These are phyloP conservation scores for Prototheca stagnorum DNA, from an alignment of 163 green algal genomes.

Conservation along the genomic window DNA sequence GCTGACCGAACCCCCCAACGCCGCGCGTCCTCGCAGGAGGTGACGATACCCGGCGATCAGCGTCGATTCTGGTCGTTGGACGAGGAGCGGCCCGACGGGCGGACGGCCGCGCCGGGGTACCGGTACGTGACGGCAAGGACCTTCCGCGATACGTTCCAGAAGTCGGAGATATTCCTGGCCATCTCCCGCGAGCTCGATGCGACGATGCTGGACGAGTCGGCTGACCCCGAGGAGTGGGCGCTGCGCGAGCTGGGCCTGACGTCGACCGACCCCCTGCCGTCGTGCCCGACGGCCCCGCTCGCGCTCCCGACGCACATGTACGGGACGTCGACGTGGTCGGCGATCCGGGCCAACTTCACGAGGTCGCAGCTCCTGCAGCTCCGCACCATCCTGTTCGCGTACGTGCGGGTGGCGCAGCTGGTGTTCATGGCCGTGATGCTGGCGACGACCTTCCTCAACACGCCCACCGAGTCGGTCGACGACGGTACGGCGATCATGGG, in stretches of 20 bases:
- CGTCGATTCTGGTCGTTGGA: slow-evolving; percentile 6
- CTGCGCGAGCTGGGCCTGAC: too few species aligned
- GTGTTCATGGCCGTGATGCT: slow-evolving; percentile 30
- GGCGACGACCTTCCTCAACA: slow-evolving; percentile 36
- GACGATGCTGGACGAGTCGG: too few species aligned
- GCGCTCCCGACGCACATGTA: slow-evolving; percentile 5
- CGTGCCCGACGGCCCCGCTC: too few species aligned
- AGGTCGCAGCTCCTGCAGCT: slow-evolving; percentile 4
- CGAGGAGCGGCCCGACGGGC: too few species aligned
- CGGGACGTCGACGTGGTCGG: background rate
- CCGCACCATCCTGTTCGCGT: slow-evolving; percentile 18
- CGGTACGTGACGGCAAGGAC: background rate
- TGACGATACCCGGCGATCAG: slow-evolving; percentile 30
- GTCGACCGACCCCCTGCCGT: too few species aligned
- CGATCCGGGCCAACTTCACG: background rate
- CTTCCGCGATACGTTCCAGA: background rate
- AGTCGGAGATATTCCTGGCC: too few species aligned
- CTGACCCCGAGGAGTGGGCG: too few species aligned
- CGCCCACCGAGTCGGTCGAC: slow-evolving; percentile 10
- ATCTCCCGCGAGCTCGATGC: too few species aligned
- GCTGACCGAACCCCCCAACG: too few species aligned
- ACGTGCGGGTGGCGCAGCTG: slow-evolving; percentile 26
- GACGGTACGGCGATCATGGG: slow-evolving; percentile 30
- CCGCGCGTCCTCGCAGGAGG: slow-evolving; percentile 49
- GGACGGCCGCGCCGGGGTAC: background rate